Percentiles rank a stretch among this genome's conserved stretches.
phyloP scores from a whole-genome alignment of 306 rosid species.

The Quillaja saponaria region DNA sequence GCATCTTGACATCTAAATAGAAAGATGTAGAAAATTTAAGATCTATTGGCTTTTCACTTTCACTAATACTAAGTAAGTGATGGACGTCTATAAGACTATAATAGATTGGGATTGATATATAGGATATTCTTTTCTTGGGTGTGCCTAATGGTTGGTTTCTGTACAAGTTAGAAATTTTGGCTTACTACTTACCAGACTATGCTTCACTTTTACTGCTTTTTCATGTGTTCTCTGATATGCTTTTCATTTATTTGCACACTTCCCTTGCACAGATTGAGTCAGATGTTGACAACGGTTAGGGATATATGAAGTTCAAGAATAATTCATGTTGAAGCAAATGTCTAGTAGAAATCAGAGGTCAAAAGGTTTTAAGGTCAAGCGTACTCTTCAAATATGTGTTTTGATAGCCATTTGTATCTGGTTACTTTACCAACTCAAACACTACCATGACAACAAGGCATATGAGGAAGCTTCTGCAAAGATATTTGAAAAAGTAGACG shows the following conservation, averaged over 20 bases:
- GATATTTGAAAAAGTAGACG: constrained; percentile 23
- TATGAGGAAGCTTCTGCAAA: constrained; percentile 33
- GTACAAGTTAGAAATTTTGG: too few relatives aligned
- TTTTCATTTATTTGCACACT: constrained; percentile 5
- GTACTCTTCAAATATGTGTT: constrained; percentile 42
- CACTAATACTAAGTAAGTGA: too few relatives aligned
- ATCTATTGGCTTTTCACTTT: too few relatives aligned
- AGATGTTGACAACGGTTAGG: constrained; percentile 12
- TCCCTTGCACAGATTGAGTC: constrained; percentile 32
- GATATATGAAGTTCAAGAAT: constrained; percentile 6
- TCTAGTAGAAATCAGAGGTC: constrained; percentile 55
- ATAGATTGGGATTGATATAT: too few relatives aligned
- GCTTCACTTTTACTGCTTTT: too few relatives aligned
- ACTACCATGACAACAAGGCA: constrained; percentile 36
- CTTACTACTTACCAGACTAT: not conserved
- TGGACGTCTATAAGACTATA: too few relatives aligned
- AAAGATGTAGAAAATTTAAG: too few relatives aligned
- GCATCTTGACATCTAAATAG: too few relatives aligned
- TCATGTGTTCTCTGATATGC: constrained; percentile 22
- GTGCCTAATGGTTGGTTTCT: too few relatives aligned
- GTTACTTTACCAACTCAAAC: constrained; percentile 67
- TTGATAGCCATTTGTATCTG: constrained; percentile 49
- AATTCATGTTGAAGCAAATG: constrained; percentile 59
- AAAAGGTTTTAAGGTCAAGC: constrained; percentile 60
- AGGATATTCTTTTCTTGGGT: too few relatives aligned